Evolutionary conservation across 2,329 filamentous ascomycete species (phyloP).

Genomic region (Conoideocrella luteorostrata): DNA sequence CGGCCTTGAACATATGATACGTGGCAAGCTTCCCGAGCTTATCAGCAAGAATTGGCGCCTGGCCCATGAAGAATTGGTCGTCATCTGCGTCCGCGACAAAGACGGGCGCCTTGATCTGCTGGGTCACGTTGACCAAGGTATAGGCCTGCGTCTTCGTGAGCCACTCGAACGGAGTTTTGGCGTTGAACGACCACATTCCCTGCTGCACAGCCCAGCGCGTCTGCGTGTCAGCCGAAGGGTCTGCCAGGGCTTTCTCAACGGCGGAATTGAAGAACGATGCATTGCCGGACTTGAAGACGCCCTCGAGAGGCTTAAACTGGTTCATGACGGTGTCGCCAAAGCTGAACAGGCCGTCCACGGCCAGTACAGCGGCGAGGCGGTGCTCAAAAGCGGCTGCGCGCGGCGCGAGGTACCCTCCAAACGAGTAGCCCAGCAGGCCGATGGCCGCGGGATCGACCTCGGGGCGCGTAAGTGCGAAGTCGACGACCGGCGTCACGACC

Average conservation of each 20-base stretch:
- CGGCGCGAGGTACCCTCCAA: slow-evolving; percentile 32
- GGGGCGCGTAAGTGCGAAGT: slow-evolving; percentile 22
- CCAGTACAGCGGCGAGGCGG: slow-evolving; percentile 31
- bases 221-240: background rate
- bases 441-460: slow-evolving; percentile 25
- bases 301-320: slow-evolving; percentile 8
- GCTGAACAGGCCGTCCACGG: slow-evolving; percentile 31
- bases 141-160: slow-evolving; percentile 11
- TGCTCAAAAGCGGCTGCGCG: slow-evolving; percentile 37
- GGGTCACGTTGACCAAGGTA: slow-evolving; percentile 12
- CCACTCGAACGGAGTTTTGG: slow-evolving; percentile 14
- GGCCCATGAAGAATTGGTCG: slow-evolving; percentile 1
- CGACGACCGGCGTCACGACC: slow-evolving; percentile 33
- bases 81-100: slow-evolving; percentile 9
- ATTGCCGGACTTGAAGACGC: slow-evolving; percentile 13
- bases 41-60: slow-evolving; percentile 4
- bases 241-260: slow-evolving; percentile 1
- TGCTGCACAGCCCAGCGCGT: slow-evolving; percentile 17
- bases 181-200: slow-evolving; percentile 19
- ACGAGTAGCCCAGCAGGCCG: slow-evolving; percentile 31
- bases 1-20: slow-evolving; percentile 1
- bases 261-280: too few relatives aligned
- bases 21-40: slow-evolving; percentile 4
- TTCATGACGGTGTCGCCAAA: slow-evolving; percentile 12
- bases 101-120: slow-evolving; percentile 15